Base-by-base conservation (phyloP, 83 land plant genomes). In the Thuja plicata region DNA sequence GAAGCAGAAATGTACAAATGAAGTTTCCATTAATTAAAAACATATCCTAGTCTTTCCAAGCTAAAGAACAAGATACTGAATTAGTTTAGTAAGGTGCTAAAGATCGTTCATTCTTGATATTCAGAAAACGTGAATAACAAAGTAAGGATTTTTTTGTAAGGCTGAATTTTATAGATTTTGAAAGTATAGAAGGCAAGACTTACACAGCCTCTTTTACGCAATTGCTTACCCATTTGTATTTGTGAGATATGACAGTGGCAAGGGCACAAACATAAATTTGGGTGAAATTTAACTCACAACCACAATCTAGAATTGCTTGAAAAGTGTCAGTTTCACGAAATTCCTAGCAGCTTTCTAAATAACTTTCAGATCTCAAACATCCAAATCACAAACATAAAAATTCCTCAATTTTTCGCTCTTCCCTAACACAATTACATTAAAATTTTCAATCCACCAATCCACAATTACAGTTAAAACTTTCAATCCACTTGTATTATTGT, bases 241-340 rank as follows among this genome's bases (percentile, higher is more conserved):
- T 97, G 84, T 97, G 96, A 5, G 93, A 88, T 0, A 96, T 93
- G 38, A 98, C 94, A 40, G 98, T 96, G 89, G 43, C 90, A 35
- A 98, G 87, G 5, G 98, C 99, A 87, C 87, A 96, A 37, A 98
- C 99, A 41, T 97, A 95, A 54, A 98, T 95, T 78, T 97, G 89
- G 3, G 99, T 98, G 87, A 98, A 97, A 88, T 98, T 96, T 50
- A 98, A 89, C 90, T 98, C 96, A 97, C 94, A 84, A 98, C 98
- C 48, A 96, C 95, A 76, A 97, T 93, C 88, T 98, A 98, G 90
- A 92, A 98, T 91, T 96, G 96, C 89, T 97, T 89, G 90, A 98
- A 97, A 34, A 98, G 91, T 0, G 97, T 95, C 89, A 97, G 90
- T 91, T 97, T 98, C 8, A 91, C 94, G 88, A 97, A 91, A 60